Evolutionary conservation across 495 filamentous ascomycete genomes (phyloP).

Genomic region (Penicillium longicatenatum): DNA sequence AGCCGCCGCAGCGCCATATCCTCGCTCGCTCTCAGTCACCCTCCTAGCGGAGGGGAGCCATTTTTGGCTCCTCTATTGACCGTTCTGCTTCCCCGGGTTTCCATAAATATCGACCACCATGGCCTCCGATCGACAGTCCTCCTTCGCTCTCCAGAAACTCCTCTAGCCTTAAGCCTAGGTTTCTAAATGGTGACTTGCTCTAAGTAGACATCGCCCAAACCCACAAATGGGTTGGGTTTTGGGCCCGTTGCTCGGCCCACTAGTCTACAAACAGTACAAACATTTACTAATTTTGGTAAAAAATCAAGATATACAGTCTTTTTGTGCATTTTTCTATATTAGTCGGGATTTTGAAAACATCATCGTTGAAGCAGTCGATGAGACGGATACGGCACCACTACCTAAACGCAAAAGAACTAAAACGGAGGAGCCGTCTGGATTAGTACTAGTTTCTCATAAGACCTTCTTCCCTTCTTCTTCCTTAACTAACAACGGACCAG

Average conservation of each 20-base stretch:
- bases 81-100: conserved; percentile 13
- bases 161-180: too few relatives aligned
- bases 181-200: too few relatives aligned
- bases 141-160: too few relatives aligned
- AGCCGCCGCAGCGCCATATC: neutral
- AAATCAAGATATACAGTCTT: too few relatives aligned
- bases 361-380: neutral
- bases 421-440: neutral
- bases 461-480: neutral
- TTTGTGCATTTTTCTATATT: too few relatives aligned
- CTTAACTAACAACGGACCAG: neutral
- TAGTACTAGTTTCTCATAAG: neutral
- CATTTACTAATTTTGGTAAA: too few relatives aligned
- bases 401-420: neutral
- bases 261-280: too few relatives aligned
- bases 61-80: conserved; percentile 12
- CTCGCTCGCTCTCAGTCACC: too few relatives aligned
- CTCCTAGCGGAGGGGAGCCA: conserved; percentile 5
- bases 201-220: too few relatives aligned
- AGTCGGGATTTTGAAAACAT: neutral
- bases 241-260: too few relatives aligned
- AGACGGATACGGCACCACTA: neutral
- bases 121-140: too few relatives aligned
- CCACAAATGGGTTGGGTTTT: too few relatives aligned
- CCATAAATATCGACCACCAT: conserved; percentile 16